Conservation (phyloP, 2,329 filamentous ascomycete genomes). For the Aspergillus sp. region DNA sequence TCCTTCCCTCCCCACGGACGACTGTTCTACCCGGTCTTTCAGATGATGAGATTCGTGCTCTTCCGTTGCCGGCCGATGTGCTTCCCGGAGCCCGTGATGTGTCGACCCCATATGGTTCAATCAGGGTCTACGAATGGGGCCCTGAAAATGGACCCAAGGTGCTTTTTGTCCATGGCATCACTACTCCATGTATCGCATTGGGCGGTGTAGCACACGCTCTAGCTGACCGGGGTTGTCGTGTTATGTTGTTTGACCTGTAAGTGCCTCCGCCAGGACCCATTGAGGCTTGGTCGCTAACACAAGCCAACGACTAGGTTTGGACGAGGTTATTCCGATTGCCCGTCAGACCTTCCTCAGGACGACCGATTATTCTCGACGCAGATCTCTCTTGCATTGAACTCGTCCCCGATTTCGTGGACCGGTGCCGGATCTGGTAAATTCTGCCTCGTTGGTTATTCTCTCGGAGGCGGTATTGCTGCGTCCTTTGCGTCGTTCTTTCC, state of each 20-base stretch:
- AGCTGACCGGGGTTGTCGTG: constrained; percentile 60
- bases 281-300: constrained; percentile 2
- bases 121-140: constrained; percentile 75
- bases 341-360: constrained; percentile 61
- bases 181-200: constrained; percentile 66
- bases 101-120: constrained; percentile 54
- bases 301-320: constrained; percentile 39
- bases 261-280: constrained; percentile 4
- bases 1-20: constrained; percentile 32
- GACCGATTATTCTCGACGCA: constrained; percentile 66
- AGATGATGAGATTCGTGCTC: constrained; percentile 29
- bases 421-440: constrained; percentile 48
- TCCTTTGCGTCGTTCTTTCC: constrained; percentile 66
- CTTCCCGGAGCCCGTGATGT: constrained; percentile 60
- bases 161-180: constrained; percentile 73
- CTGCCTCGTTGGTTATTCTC: constrained; percentile 68
- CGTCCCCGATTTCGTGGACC: constrained; percentile 64
- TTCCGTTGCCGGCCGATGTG: constrained; percentile 62
- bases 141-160: constrained; percentile 64
- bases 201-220: constrained; percentile 60
- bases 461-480: constrained; percentile 68
- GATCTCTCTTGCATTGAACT: constrained; percentile 62
- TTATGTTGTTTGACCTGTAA: constrained; percentile 66
- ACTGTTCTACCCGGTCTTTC: constrained; percentile 28
- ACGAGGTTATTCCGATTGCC: constrained; percentile 68